Percentiles rank a stretch among this genome's conserved stretches.
Conservation (phyloP, 768 basidiomycete species). For the Pleurotus eryngii region DNA sequence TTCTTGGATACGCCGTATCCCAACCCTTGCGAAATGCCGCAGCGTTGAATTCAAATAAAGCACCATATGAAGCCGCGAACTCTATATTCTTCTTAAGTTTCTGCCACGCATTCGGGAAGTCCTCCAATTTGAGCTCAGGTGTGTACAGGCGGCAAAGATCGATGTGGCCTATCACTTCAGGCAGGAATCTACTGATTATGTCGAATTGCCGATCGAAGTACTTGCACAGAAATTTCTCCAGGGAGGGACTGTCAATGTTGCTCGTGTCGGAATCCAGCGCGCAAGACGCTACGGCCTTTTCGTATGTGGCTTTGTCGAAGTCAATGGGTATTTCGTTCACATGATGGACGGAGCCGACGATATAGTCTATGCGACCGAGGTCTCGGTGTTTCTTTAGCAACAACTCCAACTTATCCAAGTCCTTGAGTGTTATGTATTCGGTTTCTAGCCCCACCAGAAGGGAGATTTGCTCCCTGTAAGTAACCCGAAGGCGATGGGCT, state of each 20-base stretch:
- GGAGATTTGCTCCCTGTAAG: conserved; percentile 62
- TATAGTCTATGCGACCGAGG: conserved; percentile 61
- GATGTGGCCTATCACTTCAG: conserved; percentile 90
- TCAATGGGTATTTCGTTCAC: conserved; percentile 88
- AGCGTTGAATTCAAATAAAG: conserved; percentile 89
- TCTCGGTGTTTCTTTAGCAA: conserved; percentile 47
- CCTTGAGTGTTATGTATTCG: conserved; percentile 73
- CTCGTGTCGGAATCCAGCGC: conserved; percentile 19
- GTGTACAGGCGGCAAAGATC: conserved; percentile 89
- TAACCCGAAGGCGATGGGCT: conserved; percentile 69
- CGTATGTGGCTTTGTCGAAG: conserved; percentile 75
- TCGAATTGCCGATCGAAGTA: conserved; percentile 89
- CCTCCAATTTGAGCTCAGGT: conserved; percentile 54
- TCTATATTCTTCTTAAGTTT: conserved; percentile 73
- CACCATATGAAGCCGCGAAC: conserved; percentile 76
- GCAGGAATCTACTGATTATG: conserved; percentile 66
- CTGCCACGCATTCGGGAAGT: conserved; percentile 56
- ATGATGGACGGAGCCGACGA: conserved; percentile 94
- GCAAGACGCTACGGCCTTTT: conserved; percentile 49
- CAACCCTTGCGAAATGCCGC: conserved; percentile 93
- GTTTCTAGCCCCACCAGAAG: conserved; percentile 92
- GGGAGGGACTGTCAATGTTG: not conserved
- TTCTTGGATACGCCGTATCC: conserved; percentile 78
- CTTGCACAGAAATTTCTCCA: conserved; percentile 44
- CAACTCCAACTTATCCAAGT: conserved; percentile 54